Evolutionary conservation across 805 yeast genomes (phyloP).

Genomic region (Wickerhamomyces chambardii): DNA sequence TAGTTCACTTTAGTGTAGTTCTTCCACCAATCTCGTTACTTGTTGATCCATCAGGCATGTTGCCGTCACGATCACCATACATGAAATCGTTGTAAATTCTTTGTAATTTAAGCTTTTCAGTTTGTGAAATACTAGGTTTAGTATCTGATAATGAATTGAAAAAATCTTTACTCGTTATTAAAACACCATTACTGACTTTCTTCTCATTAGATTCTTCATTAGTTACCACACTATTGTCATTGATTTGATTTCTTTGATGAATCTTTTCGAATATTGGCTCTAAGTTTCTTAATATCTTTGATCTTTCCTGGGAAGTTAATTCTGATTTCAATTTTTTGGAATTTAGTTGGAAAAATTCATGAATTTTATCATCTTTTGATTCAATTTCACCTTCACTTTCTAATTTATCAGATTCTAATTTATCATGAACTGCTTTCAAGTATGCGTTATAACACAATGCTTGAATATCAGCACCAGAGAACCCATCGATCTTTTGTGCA

Average conservation of each 20-base stretch:
- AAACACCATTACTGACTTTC: conserved; percentile 23
- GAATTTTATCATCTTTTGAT: conserved; percentile 8
- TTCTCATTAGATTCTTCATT: conserved; percentile 1
- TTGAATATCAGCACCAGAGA: conserved; percentile 92
- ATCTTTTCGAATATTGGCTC: conserved; percentile 24
- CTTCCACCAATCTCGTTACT: conserved; percentile 81
- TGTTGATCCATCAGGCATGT: conserved; percentile 80
- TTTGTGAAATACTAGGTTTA: conserved; percentile 78
- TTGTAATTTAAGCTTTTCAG: conserved; percentile 56
- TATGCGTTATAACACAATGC: conserved; percentile 90
- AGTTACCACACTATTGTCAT: conserved; percentile 2
- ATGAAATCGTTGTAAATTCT: conserved; percentile 65
- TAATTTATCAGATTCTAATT: conserved; percentile 39
- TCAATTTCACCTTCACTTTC: conserved; percentile 14
- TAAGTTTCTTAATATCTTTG: conserved; percentile 31
- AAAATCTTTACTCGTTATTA: conserved; percentile 47
- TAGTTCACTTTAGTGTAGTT: conserved; percentile 72
- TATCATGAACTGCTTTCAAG: conserved; percentile 72
- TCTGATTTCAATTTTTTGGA: conserved; percentile 8
- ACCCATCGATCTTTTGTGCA: conserved; percentile 61
- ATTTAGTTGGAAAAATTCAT: conserved; percentile 36
- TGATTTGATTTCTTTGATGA: conserved; percentile 1
- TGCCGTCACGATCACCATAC: conserved; percentile 64
- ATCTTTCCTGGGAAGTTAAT: conserved; percentile 30
- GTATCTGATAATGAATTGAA: conserved; percentile 61